A percentile compares a stretch with the other conserved stretches of the same genome.
phyloP scores from a whole-genome alignment of 345 rosid species.

The Gossypium turneri region DNA sequence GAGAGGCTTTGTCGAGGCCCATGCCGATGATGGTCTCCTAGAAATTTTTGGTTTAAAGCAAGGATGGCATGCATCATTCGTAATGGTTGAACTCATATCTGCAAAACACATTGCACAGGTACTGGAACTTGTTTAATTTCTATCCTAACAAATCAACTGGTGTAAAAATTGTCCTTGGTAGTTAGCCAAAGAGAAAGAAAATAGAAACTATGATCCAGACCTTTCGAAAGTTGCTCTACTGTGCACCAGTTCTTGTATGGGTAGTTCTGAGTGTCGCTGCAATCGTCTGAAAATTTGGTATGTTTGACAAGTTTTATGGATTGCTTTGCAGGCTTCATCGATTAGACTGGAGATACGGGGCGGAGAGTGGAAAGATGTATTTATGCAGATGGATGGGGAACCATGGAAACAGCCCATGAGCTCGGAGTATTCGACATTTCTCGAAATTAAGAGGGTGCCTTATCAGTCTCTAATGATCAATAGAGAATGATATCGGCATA shows the following conservation, averaged over 20 bases:
- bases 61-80: conserved; percentile 99
- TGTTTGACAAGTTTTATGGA: neutral
- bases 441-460: conserved; percentile 81
- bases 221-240: neutral
- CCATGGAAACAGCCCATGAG: conserved; percentile 91
- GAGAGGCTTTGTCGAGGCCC: conserved; percentile 96
- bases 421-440: conserved; percentile 65
- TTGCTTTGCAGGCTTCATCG: conserved; percentile 63
- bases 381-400: conserved; percentile 98
- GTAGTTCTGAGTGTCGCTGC: neutral
- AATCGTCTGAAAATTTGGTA: neutral
- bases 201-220: neutral
- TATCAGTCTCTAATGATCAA: conserved; percentile 60
- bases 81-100: conserved; percentile 96
- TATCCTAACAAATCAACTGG: neutral
- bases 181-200: neutral
- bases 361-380: conserved; percentile 82
- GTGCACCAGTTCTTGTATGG: neutral
- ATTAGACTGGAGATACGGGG: conserved; percentile 85
- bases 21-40: conserved; percentile 86
- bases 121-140: neutral
- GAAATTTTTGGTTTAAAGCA: conserved; percentile 96
- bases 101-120: conserved; percentile 99
- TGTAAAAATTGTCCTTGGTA: neutral
- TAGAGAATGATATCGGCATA: conserved; percentile 39